Conservation (phyloP, 306 rosid genomes). For the Argentina anserina region DNA sequence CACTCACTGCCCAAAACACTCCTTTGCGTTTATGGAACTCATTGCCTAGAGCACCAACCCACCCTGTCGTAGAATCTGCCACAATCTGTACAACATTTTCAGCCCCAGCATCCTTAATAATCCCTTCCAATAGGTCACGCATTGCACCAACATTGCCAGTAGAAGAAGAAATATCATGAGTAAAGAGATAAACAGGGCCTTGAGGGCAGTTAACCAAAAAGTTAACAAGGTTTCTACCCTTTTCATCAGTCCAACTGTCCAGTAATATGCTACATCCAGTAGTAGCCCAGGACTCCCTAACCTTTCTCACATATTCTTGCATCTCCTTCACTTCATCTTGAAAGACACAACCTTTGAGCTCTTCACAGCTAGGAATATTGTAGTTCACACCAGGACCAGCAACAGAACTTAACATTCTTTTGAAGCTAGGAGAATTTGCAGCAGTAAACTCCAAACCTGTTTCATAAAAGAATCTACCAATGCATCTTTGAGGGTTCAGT, state of each 20-base stretch:
- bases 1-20: constrained; percentile 28
- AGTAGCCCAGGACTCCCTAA: constrained; percentile 23
- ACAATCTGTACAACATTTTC: constrained; percentile 25
- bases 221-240: constrained; percentile 22
- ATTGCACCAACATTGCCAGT: background rate
- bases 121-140: constrained; percentile 6
- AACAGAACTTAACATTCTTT: constrained; percentile 6
- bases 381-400: constrained; percentile 11
- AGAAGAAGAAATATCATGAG: constrained; percentile 16
- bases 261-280: constrained; percentile 33
- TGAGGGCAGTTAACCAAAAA: constrained; percentile 27
- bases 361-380: constrained; percentile 23
- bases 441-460: constrained; percentile 22
- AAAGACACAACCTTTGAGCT: constrained; percentile 25
- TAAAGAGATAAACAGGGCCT: constrained; percentile 21
- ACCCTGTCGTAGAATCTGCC: constrained; percentile 21
- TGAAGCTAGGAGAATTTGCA: constrained; percentile 15
- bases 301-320: constrained; percentile 15
- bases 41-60: constrained; percentile 16
- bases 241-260: constrained; percentile 25
- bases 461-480: constrained; percentile 33
- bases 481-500: constrained; percentile 1
- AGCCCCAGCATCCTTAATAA: constrained; percentile 17
- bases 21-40: constrained; percentile 19
- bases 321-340: constrained; percentile 28